Evolutionary conservation across 208 protist species (phyloP), one percentile per base, ranked within the genome.

Genomic region (Trypanosoma avium): DNA sequence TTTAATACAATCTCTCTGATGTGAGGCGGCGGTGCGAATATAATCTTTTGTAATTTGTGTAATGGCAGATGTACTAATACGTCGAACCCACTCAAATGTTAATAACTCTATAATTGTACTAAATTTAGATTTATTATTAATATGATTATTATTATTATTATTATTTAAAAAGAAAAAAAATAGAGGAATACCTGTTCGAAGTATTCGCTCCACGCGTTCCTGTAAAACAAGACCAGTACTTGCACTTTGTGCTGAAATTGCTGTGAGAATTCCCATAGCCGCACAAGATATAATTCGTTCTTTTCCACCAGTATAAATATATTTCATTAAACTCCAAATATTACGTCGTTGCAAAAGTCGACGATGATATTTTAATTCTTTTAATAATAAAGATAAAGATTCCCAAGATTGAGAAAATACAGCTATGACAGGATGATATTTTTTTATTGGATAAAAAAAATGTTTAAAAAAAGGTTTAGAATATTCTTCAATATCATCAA

Each of bases 261-360:
- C 70, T 10, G 81, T 88, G 33, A 86, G 59, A 27, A 60, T 32
- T 32, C 64, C 60, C 42, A 88, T 70, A 75, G 88, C 58, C 22
- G 57, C 40, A 35, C 59, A 78, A 9, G 81, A 79, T 2, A 67
- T 36, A 6, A 79, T 3, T 58, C 84, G 83, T 4, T 61, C 50
- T 2, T 43, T 46, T 3, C 77, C 78, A n/a, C 73, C 71, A 38
- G 73, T 57, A 66, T 84, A 86, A 57, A 88, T 67, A 72, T 85
- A 92, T 45, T 48, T 72, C 26, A 77, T 73, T 8, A 92, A 64
- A 61, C 66, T 77, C 47, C 70, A 76, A 30, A 86, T 56, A 35
- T 78, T 81, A 4, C 67, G 53, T 24, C 75, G 35, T 58, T 63
- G 53, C 57, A 86, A 64, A 19, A 53, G 33, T 12, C 67, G 59